phyloP scores from a whole-genome alignment of 306 rosid genomes.

The Quercus alba region DNA sequence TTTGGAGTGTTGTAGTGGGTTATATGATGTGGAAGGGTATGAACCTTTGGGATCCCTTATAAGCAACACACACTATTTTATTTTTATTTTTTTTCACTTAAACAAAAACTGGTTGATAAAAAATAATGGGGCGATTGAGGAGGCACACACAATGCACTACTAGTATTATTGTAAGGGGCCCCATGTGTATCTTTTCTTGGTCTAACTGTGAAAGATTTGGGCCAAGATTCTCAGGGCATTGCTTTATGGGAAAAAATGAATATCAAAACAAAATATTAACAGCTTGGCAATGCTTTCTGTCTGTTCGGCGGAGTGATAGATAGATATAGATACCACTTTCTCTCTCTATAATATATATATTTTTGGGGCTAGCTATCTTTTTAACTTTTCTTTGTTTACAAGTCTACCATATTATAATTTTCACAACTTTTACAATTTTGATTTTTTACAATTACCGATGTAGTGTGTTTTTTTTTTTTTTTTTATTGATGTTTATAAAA shows the following conservation, averaged over 20 bases:
- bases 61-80: not conserved
- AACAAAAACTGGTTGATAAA: not conserved
- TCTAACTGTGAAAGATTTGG: conserved; percentile 65
- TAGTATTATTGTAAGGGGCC: conserved; percentile 18
- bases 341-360: not conserved
- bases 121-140: not conserved
- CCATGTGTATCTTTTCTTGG: conserved; percentile 38
- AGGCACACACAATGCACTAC: not conserved
- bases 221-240: conserved; percentile 68
- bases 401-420: too few relatives aligned
- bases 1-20: not conserved
- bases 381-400: not conserved
- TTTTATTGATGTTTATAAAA: too few relatives aligned
- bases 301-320: conserved; percentile 29
- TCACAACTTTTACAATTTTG: too few relatives aligned
- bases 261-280: conserved; percentile 49
- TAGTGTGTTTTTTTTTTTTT: too few relatives aligned
- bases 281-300: conserved; percentile 43
- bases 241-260: conserved; percentile 55
- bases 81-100: not conserved
- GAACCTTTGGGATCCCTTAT: not conserved
- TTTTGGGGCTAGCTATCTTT: not conserved
- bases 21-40: not conserved
- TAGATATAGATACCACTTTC: conserved; percentile 17
- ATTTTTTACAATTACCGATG: too few relatives aligned